A percentile compares a stretch with the other conserved stretches of the same genome.
Evolutionary conservation across 2,329 filamentous ascomycete genomes (phyloP).

Genomic region (Neofusicoccum cordaticola): DNA sequence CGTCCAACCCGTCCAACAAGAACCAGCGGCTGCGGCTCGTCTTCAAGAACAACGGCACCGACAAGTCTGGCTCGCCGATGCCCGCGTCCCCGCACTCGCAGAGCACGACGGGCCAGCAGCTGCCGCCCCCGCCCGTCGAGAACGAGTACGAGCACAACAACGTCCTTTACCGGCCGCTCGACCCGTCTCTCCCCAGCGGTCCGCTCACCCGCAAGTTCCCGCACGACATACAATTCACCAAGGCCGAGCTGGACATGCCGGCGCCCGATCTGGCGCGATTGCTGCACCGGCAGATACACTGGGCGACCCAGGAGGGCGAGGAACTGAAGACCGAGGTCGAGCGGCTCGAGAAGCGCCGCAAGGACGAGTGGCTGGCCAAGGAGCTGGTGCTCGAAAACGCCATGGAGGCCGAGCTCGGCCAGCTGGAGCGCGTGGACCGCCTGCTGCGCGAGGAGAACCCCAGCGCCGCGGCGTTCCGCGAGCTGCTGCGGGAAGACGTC

Average conservation of each 20-base stretch:
- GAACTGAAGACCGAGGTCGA: conserved; percentile 63
- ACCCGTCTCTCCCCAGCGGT: conserved; percentile 59
- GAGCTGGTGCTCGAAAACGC: conserved; percentile 75
- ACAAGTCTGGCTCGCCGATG: conserved; percentile 34
- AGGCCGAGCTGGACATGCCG: conserved; percentile 62
- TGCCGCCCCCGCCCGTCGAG: conserved; percentile 19
- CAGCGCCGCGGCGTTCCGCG: conserved; percentile 27
- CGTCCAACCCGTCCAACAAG: conserved; percentile 45
- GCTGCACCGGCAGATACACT: conserved; percentile 64
- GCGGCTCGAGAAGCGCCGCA: conserved; percentile 63
- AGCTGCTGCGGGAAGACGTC: conserved; percentile 38
- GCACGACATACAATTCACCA: conserved; percentile 59
- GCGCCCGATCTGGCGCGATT: conserved; percentile 66
- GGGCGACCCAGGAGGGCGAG: conserved; percentile 67
- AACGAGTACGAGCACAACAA: conserved; percentile 54
- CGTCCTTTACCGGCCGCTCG: conserved; percentile 54
- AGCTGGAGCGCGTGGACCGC: conserved; percentile 29
- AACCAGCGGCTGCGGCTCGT: conserved; percentile 46
- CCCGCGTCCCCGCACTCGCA: conserved; percentile 32
- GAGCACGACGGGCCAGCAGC: conserved; percentile 23
- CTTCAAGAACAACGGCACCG: conserved; percentile 33
- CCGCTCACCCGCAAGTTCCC: conserved; percentile 53
- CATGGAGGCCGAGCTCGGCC: conserved; percentile 64
- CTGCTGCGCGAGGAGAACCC: conserved; percentile 32
- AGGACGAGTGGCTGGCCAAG: conserved; percentile 75